Evolutionary conservation across 78 protist genomes (phyloP).

Genomic region (Dictyostelium citrinum): DNA sequence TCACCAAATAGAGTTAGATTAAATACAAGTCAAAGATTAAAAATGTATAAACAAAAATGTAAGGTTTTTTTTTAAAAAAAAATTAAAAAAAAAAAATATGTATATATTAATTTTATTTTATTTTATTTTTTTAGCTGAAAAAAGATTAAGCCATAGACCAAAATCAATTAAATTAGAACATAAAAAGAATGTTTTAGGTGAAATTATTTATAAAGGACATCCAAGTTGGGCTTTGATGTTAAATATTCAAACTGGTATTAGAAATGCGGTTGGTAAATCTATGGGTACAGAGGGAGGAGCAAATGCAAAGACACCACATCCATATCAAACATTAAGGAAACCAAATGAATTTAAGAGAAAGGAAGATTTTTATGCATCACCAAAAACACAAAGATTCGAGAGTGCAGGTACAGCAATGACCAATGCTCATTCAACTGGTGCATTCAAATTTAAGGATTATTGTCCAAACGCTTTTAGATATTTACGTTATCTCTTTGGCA

Average conservation of each 20-base stretch:
- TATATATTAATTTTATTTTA: not conserved
- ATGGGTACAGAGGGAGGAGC: not conserved
- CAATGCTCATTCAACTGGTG: conserved; percentile 76
- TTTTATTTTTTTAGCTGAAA: not conserved
- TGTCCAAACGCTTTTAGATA: conserved; percentile 84
- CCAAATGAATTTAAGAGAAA: conserved; percentile 38
- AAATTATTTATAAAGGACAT: conserved; percentile 72
- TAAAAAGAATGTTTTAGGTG: conserved; percentile 67
- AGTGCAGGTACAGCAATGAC: conserved; percentile 45
- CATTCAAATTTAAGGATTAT: conserved; percentile 83
- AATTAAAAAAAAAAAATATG: not conserved
- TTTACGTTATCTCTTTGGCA: conserved; percentile 71
- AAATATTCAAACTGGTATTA: conserved; percentile 75
- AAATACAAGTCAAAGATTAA: conserved; percentile 30
- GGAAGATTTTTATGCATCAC: conserved; percentile 50
- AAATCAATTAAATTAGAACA: conserved; percentile 51
- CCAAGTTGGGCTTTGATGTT: conserved; percentile 79
- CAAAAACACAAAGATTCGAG: conserved; percentile 49
- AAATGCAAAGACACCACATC: conserved; percentile 20
- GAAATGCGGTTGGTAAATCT: conserved; percentile 77
- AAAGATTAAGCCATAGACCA: conserved; percentile 66
- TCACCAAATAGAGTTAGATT: conserved; percentile 41
- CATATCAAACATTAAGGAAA: conserved; percentile 21
- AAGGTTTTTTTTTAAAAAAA: not conserved
- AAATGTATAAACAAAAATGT: conserved; percentile 17